These are phyloP conservation scores for Straminergon stramineum DNA, from an alignment of 225 moss, liverwort and hornwort species.

Conservation along the genomic window DNA sequence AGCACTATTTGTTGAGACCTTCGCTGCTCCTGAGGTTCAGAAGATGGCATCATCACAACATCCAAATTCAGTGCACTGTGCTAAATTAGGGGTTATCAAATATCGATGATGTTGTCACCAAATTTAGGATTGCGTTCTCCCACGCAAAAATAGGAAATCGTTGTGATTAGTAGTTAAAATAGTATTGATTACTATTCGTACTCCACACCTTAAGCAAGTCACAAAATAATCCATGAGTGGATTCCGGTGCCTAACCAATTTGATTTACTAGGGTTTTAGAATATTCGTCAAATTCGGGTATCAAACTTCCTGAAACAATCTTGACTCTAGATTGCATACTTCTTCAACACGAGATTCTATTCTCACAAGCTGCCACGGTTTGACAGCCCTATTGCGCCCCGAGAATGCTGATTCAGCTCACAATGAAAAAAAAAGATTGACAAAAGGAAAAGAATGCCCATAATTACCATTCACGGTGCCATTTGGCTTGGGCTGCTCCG, in stretches of 20 bases:
- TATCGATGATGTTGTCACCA: background rate
- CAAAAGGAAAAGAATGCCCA: background rate
- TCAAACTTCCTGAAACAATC: background rate
- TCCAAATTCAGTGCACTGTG: background rate
- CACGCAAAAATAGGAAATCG: background rate
- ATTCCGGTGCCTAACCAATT: background rate
- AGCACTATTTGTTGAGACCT: constrained; percentile 7
- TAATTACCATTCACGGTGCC: constrained; percentile 21
- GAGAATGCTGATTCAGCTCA: background rate
- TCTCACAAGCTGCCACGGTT: background rate
- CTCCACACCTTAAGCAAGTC: background rate
- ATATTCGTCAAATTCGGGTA: background rate
- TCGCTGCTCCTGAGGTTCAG: constrained; percentile 8
- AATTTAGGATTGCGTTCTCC: too few relatives aligned
- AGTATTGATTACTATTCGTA: background rate
- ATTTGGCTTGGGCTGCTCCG: constrained; percentile 2
- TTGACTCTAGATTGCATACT: background rate
- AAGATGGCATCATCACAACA: background rate
- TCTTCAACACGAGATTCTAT: background rate
- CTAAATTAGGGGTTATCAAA: background rate
- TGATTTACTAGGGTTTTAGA: background rate
- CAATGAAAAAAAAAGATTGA: background rate
- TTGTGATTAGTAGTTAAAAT: background rate
- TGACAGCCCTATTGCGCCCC: too few relatives aligned
- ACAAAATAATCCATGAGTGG: background rate